Conservation (phyloP, 2,329 filamentous ascomycete species). For the Colletotrichum destructivum region DNA sequence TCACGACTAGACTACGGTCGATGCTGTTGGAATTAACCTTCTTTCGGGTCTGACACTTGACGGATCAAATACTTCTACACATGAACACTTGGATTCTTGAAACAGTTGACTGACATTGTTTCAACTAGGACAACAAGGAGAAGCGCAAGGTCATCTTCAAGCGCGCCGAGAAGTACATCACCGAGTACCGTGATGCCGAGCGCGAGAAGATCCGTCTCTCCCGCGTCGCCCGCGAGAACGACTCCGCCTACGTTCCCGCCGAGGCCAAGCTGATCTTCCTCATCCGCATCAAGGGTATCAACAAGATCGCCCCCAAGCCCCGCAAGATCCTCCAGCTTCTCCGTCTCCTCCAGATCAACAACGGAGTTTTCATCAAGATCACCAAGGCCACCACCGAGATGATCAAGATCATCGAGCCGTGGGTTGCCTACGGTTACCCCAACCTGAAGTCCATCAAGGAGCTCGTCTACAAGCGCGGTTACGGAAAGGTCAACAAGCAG, state of each 20-base stretch:
- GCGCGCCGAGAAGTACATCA: slow-evolving; percentile 99
- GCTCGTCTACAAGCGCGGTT: slow-evolving; percentile 99
- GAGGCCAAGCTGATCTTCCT: slow-evolving; percentile 98
- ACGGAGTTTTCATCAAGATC: slow-evolving; percentile 96
- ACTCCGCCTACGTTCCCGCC: slow-evolving; percentile 93
- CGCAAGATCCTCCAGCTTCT: slow-evolving; percentile 99
- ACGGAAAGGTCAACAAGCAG: slow-evolving; percentile 99
- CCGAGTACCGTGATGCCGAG: slow-evolving; percentile 99
- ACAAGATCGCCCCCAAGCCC: slow-evolving; percentile 99
- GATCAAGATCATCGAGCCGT: slow-evolving; percentile 98
- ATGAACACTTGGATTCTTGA: slow-evolving; percentile 34
- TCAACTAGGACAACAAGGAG: slow-evolving; percentile 91
- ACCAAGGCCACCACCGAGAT: slow-evolving; percentile 99
- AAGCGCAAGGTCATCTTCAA: slow-evolving; percentile 99
- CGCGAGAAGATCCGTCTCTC: slow-evolving; percentile 97
- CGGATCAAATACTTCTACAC: slow-evolving; percentile 48
- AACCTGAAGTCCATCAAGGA: slow-evolving; percentile 99
- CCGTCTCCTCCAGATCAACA: slow-evolving; percentile 99
- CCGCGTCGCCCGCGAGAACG: slow-evolving; percentile 91
- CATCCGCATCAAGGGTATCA: slow-evolving; percentile 99
- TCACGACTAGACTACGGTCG: slow-evolving; percentile 95
- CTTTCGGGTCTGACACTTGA: slow-evolving; percentile 95
- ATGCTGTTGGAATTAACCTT: slow-evolving; percentile 99
- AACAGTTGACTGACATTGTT: slow-evolving; percentile 23
- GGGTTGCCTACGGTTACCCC: slow-evolving; percentile 99